These are phyloP conservation scores for Strigomonas galati DNA, from an alignment of 208 protist species.

Conservation along the genomic window DNA sequence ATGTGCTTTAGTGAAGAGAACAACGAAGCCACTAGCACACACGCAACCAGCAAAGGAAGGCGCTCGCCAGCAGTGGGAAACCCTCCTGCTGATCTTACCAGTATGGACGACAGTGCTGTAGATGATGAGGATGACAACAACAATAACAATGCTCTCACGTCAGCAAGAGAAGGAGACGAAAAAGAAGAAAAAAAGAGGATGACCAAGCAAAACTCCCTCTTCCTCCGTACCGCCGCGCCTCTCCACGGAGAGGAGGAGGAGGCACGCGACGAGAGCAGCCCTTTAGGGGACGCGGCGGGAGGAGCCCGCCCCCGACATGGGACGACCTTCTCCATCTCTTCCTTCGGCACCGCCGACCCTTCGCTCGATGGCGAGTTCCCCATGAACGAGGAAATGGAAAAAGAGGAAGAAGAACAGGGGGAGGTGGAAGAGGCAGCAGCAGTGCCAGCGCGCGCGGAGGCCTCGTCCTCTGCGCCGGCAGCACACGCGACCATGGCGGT, in stretches of 20 bases:
- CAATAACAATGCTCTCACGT: neutral
- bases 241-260: neutral
- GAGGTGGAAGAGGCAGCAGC: neutral
- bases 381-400: no score
- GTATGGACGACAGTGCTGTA: no score
- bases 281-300: no score
- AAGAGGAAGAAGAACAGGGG: neutral
- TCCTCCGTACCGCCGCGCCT: neutral
- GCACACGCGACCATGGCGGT: no score
- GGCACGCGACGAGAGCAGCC: neutral
- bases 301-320: no score
- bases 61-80: conserved; percentile 7
- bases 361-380: neutral
- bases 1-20: conserved; percentile 42
- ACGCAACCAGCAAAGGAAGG: no score
- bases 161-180: neutral
- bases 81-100: no score
- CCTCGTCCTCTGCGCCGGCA: no score
- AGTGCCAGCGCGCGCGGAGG: no score
- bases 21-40: neutral
- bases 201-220: neutral
- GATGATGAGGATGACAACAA: neutral
- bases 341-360: neutral
- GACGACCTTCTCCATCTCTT: no score
- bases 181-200: neutral